Conservation (phyloP, 176 grass and related monocot genomes). For the Musa schizocarpa region DNA sequence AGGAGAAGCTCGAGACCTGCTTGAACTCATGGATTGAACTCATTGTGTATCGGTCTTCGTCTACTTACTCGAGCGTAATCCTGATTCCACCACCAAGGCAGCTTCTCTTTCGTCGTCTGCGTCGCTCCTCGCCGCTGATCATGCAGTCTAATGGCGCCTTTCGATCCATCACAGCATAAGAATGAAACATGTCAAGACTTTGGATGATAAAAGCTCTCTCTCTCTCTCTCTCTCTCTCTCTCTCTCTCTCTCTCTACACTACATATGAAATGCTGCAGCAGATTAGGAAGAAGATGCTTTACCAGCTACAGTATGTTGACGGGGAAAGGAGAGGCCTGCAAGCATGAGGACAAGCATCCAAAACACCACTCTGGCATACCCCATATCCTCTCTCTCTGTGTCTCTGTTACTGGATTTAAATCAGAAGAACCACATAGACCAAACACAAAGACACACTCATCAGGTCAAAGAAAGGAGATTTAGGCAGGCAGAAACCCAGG, state of each 20-base stretch:
- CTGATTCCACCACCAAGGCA: constrained; percentile 42
- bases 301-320: constrained; percentile 28
- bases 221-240: no score
- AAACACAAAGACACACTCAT: neutral
- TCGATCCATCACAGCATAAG: neutral
- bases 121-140: neutral
- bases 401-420: neutral
- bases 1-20: neutral
- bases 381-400: constrained; percentile 3
- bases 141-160: constrained; percentile 16
- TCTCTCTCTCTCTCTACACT: no score
- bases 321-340: constrained; percentile 13
- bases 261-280: neutral
- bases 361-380: constrained; percentile 3
- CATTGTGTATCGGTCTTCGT: constrained; percentile 45
- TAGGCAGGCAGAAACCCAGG: neutral
- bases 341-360: constrained; percentile 19
- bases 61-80: constrained; percentile 38
- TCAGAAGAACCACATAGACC: no score
- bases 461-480: constrained; percentile 16
- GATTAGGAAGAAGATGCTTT: constrained; percentile 7
- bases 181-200: neutral
- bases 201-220: neutral
- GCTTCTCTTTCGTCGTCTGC: constrained; percentile 15
- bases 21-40: constrained; percentile 15